These are phyloP conservation scores for Cercospora zeae-maydis DNA, from an alignment of 2,329 filamentous ascomycete genomes.

Conservation along the genomic window DNA sequence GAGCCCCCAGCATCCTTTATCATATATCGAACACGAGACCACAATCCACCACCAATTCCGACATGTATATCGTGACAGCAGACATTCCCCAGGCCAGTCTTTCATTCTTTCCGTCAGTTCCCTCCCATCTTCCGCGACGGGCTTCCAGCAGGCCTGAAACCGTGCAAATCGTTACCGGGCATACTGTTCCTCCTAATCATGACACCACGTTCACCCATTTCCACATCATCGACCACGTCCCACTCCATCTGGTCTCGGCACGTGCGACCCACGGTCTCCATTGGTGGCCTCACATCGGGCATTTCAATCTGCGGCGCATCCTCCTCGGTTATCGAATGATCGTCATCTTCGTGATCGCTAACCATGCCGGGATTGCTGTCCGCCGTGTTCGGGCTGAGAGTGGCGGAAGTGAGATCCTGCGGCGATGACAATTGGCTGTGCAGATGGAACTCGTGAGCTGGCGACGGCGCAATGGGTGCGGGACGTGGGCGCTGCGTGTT, in stretches of 20 bases:
- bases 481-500: conserved; percentile 31
- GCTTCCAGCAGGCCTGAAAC: conserved; percentile 21
- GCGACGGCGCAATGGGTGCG: conserved; percentile 31
- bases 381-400: conserved; percentile 47
- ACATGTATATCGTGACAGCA: conserved; percentile 18
- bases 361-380: conserved; percentile 51
- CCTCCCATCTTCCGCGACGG: conserved; percentile 24
- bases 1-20: conserved; percentile 13
- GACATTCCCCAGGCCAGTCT: neutral
- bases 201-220: conserved; percentile 35
- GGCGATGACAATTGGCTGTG: conserved; percentile 32
- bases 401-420: conserved; percentile 27
- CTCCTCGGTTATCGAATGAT: conserved; percentile 37
- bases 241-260: conserved; percentile 35
- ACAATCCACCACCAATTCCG: neutral
- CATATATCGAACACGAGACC: neutral
- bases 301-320: conserved; percentile 28
- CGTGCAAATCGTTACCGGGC: conserved; percentile 27
- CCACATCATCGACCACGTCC: conserved; percentile 36
- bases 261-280: conserved; percentile 23
- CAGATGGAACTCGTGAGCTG: conserved; percentile 15
- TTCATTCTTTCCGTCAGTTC: conserved; percentile 10
- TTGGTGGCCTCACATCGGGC: conserved; percentile 27
- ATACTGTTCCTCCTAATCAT: conserved; percentile 36
- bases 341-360: conserved; percentile 50